Evolutionary conservation across 2,329 filamentous ascomycete species (phyloP).

Genomic region (Microdochium bolleyi): DNA sequence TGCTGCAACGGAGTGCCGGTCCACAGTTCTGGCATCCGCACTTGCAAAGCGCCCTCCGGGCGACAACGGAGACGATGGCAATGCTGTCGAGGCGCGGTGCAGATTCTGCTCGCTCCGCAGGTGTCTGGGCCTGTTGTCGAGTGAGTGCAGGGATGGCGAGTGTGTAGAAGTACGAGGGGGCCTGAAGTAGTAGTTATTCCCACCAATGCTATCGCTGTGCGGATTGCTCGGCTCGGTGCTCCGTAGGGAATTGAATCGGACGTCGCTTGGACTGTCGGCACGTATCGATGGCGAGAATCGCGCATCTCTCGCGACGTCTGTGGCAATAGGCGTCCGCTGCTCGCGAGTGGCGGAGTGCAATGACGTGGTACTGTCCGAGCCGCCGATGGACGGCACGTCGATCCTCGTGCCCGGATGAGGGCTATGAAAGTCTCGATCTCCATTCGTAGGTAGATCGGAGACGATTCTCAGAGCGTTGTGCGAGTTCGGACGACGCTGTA

Average conservation of each 20-base stretch:
- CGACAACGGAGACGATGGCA: not conserved
- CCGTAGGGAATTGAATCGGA: not conserved
- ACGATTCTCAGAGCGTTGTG: not conserved
- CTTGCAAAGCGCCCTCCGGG: not conserved
- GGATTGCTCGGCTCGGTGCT: not conserved
- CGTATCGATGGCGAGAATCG: not conserved
- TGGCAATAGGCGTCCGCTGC: too few species aligned
- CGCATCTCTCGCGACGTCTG: not conserved
- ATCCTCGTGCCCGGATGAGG: too few species aligned
- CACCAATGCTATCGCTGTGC: not conserved
- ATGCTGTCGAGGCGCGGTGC: not conserved
- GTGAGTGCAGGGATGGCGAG: not conserved
- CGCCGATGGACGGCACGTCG: too few species aligned
- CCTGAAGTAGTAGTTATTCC: not conserved
- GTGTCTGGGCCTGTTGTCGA: not conserved
- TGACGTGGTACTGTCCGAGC: too few species aligned
- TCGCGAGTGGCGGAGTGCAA: too few species aligned
- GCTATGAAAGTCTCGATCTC: not conserved
- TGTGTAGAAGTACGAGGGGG: not conserved
- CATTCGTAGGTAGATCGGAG: not conserved
- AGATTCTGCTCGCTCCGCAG: not conserved
- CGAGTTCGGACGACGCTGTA: not conserved
- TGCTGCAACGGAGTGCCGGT: too few species aligned
- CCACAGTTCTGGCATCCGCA: too few species aligned
- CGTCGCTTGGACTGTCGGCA: not conserved